phyloP scores from a whole-genome alignment of 2,329 filamentous ascomycete species.

The Botrytis aclada region DNA sequence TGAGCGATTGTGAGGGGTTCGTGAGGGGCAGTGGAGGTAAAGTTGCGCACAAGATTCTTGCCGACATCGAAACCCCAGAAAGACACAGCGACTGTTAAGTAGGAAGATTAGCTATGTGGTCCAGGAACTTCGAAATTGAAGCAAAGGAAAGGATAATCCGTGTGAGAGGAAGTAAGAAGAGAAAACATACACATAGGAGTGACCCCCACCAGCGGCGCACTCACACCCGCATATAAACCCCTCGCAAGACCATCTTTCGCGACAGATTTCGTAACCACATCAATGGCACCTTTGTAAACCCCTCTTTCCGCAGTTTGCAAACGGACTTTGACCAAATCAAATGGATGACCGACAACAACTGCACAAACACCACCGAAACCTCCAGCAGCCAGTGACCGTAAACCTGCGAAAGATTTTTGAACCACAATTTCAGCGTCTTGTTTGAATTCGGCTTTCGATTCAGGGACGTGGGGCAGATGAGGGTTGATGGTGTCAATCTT shows the following conservation, averaged over 20 bases:
- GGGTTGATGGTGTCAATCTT: constrained; percentile 32
- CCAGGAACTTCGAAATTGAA: background rate
- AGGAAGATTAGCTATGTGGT: constrained; percentile 17
- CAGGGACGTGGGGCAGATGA: constrained; percentile 37
- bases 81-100: constrained; percentile 60
- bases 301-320: constrained; percentile 94
- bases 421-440: constrained; percentile 33
- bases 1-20: constrained; percentile 77
- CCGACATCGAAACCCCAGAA: constrained; percentile 93
- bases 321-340: constrained; percentile 96
- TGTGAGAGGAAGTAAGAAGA: background rate
- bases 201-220: constrained; percentile 88
- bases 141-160: background rate
- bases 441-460: constrained; percentile 37
- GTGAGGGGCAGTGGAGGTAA: constrained; percentile 61
- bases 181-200: constrained; percentile 91
- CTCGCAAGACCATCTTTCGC: constrained; percentile 76
- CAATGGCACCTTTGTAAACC: constrained; percentile 84
- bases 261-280: constrained; percentile 86
- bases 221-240: constrained; percentile 95
- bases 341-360: constrained; percentile 91
- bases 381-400: constrained; percentile 83
- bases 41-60: constrained; percentile 75
- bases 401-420: constrained; percentile 49
- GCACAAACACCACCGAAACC: constrained; percentile 93